Conservation (phyloP, 768 basidiomycete genomes). For the Boletus eberwhitei region DNA sequence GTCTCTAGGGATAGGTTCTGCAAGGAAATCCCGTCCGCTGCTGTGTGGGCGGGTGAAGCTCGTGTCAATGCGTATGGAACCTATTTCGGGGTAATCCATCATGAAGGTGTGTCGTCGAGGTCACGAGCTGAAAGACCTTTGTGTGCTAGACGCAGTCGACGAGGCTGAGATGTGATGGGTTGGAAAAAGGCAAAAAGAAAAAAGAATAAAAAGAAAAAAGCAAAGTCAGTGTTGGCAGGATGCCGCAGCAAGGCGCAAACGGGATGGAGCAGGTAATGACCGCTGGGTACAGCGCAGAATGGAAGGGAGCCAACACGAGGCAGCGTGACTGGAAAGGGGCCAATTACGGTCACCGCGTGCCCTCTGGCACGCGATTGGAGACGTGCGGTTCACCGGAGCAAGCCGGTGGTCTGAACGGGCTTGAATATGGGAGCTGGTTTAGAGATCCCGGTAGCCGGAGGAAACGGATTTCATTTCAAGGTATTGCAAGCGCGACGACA, state of each 20-base stretch:
- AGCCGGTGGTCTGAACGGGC: not conserved
- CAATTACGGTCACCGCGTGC: conserved; percentile 17
- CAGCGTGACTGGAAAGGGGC: conserved; percentile 25
- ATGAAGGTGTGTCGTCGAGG: conserved; percentile 12
- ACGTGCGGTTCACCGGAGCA: not conserved
- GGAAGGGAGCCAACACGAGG: conserved; percentile 29
- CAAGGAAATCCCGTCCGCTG: conserved; percentile 26
- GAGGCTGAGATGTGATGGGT: not conserved
- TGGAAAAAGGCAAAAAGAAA: not conserved
- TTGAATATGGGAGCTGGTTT: not conserved
- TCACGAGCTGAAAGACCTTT: not conserved
- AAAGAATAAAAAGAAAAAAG: not conserved
- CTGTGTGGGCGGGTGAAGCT: conserved; percentile 28
- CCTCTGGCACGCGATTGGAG: conserved; percentile 12
- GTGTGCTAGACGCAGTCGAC: not conserved
- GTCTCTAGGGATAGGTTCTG: conserved; percentile 23
- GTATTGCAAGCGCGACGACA: not conserved
- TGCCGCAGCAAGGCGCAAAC: conserved; percentile 24
- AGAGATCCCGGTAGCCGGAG: not conserved
- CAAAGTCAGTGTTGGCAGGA: conserved; percentile 2
- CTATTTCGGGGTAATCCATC: conserved; percentile 25
- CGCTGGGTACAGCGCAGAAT: conserved; percentile 13
- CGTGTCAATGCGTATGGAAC: conserved; percentile 29
- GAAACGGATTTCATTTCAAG: not conserved
- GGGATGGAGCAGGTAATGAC: conserved; percentile 21